These are phyloP conservation scores for Prunus mongolica DNA, from an alignment of 306 rosid species.

Conservation along the genomic window DNA sequence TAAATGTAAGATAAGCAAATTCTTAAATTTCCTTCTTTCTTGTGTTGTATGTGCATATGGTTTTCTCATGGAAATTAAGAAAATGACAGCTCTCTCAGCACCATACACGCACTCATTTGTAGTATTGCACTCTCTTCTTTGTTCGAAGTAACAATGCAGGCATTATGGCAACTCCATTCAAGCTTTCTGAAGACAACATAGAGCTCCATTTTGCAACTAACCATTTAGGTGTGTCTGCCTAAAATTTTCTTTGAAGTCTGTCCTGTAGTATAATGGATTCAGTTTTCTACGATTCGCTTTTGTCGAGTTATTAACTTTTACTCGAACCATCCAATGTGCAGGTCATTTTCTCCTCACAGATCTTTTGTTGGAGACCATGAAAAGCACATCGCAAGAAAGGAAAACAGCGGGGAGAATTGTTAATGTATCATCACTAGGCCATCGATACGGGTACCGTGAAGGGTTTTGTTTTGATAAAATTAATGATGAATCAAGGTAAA, in stretches of 20 bases:
- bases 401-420: constrained; percentile 73
- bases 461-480: constrained; percentile 66
- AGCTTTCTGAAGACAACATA: constrained; percentile 62
- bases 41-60: no score
- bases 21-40: not conserved
- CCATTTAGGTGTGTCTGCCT: constrained; percentile 54
- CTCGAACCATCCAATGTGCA: constrained; percentile 16
- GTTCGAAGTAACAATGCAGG: constrained; percentile 83
- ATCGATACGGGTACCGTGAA: constrained; percentile 43
- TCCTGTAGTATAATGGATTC: not conserved
- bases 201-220: constrained; percentile 84
- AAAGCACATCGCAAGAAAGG: constrained; percentile 55
- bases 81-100: no score
- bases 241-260: no score
- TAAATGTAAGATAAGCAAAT: constrained; percentile 43
- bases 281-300: not conserved
- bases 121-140: constrained; percentile 14
- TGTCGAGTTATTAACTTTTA: not conserved
- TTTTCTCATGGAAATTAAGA: no score
- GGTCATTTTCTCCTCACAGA: constrained; percentile 84
- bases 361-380: constrained; percentile 79
- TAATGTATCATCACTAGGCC: constrained; percentile 60
- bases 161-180: constrained; percentile 65
- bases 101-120: not conserved
- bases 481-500: constrained; percentile 64